Evolutionary conservation across 371 early-diverging fungal genomes (phyloP).

Genomic region (Umbelopsis sp.): DNA sequence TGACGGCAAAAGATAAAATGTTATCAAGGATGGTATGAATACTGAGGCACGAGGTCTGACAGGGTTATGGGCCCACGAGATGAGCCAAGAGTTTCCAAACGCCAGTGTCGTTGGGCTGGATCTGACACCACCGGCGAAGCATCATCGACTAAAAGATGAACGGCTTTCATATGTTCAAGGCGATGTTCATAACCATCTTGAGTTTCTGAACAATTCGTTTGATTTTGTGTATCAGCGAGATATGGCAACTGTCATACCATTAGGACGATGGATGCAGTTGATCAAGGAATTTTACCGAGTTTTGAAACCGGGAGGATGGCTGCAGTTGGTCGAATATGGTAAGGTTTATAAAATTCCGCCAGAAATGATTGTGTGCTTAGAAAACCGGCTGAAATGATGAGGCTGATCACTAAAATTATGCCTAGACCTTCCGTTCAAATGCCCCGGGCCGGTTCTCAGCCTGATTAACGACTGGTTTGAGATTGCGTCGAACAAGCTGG

Average conservation of each 20-base stretch:
- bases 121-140: slow-evolving; percentile 26
- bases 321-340: slow-evolving; percentile 54
- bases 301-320: slow-evolving; percentile 53
- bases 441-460: slow-evolving; percentile 14
- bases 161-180: slow-evolving; percentile 32
- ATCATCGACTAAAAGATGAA: neutral
- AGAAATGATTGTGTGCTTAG: neutral
- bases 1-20: neutral
- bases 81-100: slow-evolving; percentile 31
- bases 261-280: slow-evolving; percentile 43
- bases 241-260: slow-evolving; percentile 45
- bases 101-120: slow-evolving; percentile 39
- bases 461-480: slow-evolving; percentile 11
- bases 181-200: slow-evolving; percentile 31
- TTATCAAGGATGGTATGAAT: neutral
- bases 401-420: neutral
- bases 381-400: neutral
- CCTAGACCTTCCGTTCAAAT: slow-evolving; percentile 1
- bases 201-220: slow-evolving; percentile 53
- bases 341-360: neutral
- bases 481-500: neutral
- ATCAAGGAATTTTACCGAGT: slow-evolving; percentile 48
- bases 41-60: neutral
- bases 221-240: slow-evolving; percentile 67
- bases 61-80: slow-evolving; percentile 36